phyloP scores from a whole-genome alignment of 2,329 filamentous ascomycete species.

The Zymoseptoria pseudotritici region DNA sequence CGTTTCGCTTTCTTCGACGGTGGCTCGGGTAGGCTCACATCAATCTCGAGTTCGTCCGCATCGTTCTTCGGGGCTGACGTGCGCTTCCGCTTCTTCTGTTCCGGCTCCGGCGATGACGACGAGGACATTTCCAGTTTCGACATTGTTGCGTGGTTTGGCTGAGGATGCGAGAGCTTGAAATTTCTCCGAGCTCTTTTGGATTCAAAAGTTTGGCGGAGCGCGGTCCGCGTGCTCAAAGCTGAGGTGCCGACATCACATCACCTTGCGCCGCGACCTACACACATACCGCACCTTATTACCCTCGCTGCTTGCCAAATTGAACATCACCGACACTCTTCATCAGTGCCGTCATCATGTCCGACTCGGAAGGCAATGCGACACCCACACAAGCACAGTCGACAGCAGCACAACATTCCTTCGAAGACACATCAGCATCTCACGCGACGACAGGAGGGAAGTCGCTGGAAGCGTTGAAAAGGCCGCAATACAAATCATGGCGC shows the following conservation, averaged over 20 bases:
- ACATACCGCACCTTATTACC: not conserved
- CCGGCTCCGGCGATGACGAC: conserved; percentile 2
- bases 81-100: conserved; percentile 59
- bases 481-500: conserved; percentile 33
- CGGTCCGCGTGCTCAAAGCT: not conserved
- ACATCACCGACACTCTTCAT: not conserved
- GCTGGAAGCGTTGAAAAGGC: conserved; percentile 17
- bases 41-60: conserved; percentile 67
- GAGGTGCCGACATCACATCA: not conserved
- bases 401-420: conserved; percentile 1
- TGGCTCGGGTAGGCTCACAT: conserved; percentile 81
- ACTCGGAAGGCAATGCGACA: conserved; percentile 24
- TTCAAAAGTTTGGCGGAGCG: not conserved
- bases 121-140: conserved; percentile 10
- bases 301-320: not conserved
- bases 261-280: not conserved
- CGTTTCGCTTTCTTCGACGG: conserved; percentile 91
- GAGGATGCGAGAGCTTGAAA: not conserved
- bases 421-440: not conserved
- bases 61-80: conserved; percentile 42
- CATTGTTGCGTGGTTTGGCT: not conserved
- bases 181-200: not conserved
- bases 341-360: conserved; percentile 19
- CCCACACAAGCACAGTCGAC: conserved; percentile 8
- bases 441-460: conserved; percentile 17